These are phyloP conservation scores for Calonectria pteridis DNA, from an alignment of 2,329 filamentous ascomycete genomes.

Conservation along the genomic window DNA sequence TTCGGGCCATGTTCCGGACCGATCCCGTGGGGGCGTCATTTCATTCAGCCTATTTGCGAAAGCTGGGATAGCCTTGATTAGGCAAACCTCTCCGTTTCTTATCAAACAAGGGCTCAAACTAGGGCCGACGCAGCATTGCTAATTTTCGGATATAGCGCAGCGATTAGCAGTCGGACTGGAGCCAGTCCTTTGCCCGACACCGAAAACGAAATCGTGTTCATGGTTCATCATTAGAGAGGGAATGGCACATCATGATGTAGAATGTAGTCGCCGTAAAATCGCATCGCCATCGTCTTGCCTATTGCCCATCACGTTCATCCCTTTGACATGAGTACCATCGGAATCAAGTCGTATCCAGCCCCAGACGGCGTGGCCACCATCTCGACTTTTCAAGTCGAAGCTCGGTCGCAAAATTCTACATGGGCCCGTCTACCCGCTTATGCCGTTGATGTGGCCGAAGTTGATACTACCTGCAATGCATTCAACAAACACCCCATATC, in stretches of 20 bases:
- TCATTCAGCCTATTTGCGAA: not conserved
- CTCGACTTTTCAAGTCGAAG: slow-evolving; percentile 7
- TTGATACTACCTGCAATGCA: slow-evolving; percentile 13
- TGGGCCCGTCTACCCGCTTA: slow-evolving; percentile 3
- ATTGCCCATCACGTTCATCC: not conserved
- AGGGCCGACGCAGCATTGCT: not conserved
- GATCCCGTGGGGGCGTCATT: not conserved
- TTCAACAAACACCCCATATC: slow-evolving; percentile 21
- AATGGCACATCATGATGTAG: not conserved
- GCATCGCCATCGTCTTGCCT: not conserved
- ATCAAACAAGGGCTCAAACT: not conserved
- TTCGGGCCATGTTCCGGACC: slow-evolving; percentile 15
- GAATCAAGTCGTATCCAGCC: not conserved
- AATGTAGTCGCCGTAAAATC: not conserved
- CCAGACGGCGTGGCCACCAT: not conserved
- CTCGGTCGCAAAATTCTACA: not conserved
- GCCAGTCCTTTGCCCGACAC: not conserved
- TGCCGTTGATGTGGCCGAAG: slow-evolving; percentile 17
- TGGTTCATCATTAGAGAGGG: too few relatives aligned
- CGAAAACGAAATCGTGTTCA: not conserved
- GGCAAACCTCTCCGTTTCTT: not conserved
- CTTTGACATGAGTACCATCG: not conserved
- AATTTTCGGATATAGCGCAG: not conserved
- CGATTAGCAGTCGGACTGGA: not conserved
- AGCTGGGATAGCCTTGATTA: not conserved